Evolutionary conservation across 441 rosid genomes (phyloP), one percentile per base, ranked within the genome.

Genomic region (Populus tomentosa): DNA sequence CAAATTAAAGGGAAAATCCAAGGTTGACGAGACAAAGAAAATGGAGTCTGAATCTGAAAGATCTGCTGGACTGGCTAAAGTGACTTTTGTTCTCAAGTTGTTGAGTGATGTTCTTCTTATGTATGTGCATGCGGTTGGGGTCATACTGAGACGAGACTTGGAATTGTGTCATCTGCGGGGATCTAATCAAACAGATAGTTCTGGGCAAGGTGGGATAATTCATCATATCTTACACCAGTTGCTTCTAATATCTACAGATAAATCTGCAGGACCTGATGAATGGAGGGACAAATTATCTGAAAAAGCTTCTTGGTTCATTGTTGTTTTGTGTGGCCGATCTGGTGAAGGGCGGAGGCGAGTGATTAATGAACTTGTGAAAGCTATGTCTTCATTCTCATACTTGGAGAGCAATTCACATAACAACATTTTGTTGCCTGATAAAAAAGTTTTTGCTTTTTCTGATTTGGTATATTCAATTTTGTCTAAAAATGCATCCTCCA

Each of bases 261-360:
- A 92, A 82, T 89, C 89, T 75, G 88, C 82, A 18, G 96, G 96
- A 67, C 94, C 94, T 77, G 94, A 90, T 84, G 98, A 94, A 74
- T 91, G 98, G 98, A 94, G 93, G 80, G 87, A 87, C 72, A 96
- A 91, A 84, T 84, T 96, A 85, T 91, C 99, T 68, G 98, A 90
- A 86, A 96, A 90, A 81, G 96, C 98, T 66, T 87, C 97, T 53
- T 90, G 94, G 94, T 93, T 94, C 87, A 82, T 96, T 82, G 98
- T 96, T 66, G 98, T 90, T 77, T 75, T 91, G 65, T 94, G 99
- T 75, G 91, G 94, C 64, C 94, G 99, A 77, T 96, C 98, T 42
- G 84, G 90, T 85, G 99, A 96, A 84, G 99, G 98, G 64, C 91
- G 99, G 67, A 92, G 87, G 84, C 82, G 99, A 77, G 94, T 96